Conservation (phyloP, 805 yeast species). For the Naumovozyma castellii region DNA sequence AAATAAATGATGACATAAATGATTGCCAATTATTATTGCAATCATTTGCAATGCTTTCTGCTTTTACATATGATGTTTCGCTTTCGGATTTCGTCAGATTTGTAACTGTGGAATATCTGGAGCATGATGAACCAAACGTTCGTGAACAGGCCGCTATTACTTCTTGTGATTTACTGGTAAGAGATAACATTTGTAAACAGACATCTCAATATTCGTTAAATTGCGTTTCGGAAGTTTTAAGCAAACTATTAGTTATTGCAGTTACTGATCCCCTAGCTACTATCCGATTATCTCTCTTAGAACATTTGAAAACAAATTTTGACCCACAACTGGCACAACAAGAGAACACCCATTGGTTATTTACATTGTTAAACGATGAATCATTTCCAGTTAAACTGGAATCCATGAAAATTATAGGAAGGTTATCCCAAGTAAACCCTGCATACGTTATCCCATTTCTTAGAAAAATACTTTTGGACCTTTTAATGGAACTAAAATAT, state of each 20-base stretch:
- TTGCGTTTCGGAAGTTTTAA: constrained; percentile 75
- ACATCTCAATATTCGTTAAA: constrained; percentile 69
- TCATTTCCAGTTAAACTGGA: constrained; percentile 67
- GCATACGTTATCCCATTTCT: constrained; percentile 90
- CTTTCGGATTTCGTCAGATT: constrained; percentile 77
- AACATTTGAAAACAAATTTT: constrained; percentile 59
- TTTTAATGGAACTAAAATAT: constrained; percentile 72
- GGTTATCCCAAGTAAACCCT: constrained; percentile 76
- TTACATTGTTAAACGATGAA: constrained; percentile 85
- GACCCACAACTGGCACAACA: constrained; percentile 91
- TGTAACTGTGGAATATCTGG: constrained; percentile 69
- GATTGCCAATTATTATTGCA: constrained; percentile 52
- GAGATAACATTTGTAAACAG: constrained; percentile 74
- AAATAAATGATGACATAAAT: constrained; percentile 31
- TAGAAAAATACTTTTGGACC: constrained; percentile 72
- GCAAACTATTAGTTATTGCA: constrained; percentile 65
- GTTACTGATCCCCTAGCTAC: constrained; percentile 83
- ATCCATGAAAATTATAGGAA: constrained; percentile 69
- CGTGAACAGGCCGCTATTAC: constrained; percentile 76
- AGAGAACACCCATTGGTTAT: constrained; percentile 69
- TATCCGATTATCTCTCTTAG: constrained; percentile 66
- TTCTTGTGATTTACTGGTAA: constrained; percentile 60
- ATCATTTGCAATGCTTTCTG: constrained; percentile 63
- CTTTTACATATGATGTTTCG: constrained; percentile 63
- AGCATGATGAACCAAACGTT: constrained; percentile 65